Base-by-base conservation (phyloP, 768 basidiomycete genomes). In the Sistotremastrum suecicum region DNA sequence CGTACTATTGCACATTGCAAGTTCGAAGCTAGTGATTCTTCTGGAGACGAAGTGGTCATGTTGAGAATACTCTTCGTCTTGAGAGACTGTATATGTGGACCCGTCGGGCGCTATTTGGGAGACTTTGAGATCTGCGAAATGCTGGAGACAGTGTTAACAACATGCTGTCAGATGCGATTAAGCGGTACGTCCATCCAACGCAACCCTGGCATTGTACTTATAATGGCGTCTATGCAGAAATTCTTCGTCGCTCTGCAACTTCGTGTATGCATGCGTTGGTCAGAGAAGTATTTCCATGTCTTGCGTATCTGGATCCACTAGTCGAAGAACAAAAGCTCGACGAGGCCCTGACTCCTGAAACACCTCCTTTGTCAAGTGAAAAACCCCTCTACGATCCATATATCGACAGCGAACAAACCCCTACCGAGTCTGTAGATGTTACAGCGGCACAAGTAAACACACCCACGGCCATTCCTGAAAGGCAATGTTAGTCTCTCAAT, bases 61-160 rank as follows among this genome's bases (percentile, higher is more conserved):
- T 72, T 94, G 51, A 86, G 80, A 60, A 90, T 98, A 48, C 77
- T 98, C 70, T 74, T 80, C 5, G 80, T 98, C 11, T 90, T 94
- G 44, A 78, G 87, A 50, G 78, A 85, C 51, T 83, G 84, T 54
- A 69, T 95, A 51, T 80, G 81, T 51, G 71, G 78, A 44, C 65
- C 62, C 47, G 76, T 87, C 31, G 83, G 86, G 1, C 60, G 64
- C n/a, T 67, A 70, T 7, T 71, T 98, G 34, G 88, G 86, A 30
- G 94, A 99, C 55, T 76, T 95, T 44, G 89, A 91, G 58, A 82
- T 98, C 10, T 99, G 95, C 59, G 95, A 97, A 64, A 91, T 99
- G 83, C 67, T 99, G 54, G 95, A 99, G 63, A 94, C 92, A 1
- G 94, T 97, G 4, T 63, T 99, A 53, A 94, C 91, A 7, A 97